Base-by-base conservation (phyloP, 1,139 yeast species). In the Arxiozyma heterogenica region DNA sequence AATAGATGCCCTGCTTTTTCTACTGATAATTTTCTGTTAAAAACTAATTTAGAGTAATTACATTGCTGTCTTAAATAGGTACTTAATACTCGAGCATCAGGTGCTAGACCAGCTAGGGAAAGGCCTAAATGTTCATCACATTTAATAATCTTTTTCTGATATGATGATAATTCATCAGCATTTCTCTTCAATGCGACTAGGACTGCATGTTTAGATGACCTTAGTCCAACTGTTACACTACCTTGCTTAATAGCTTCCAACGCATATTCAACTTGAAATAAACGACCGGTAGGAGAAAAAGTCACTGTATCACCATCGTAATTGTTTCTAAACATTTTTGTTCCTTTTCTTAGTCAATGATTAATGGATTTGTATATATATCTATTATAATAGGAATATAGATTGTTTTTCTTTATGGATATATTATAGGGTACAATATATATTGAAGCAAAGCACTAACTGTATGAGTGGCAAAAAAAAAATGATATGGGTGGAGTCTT, bases 291-390 rank as follows among this genome's bases (percentile, higher is more conserved):
- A 53, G 98, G 98, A 44, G 98, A 90, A 73, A 88, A 93, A 27
- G 98, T 93, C 58, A 93, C 96, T 46, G 97, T 84, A 71, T 93
- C 98, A 79, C 95, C 94, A 71, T 93, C 98, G 79, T 93, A 93
- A 67, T 95, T 93, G 74, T 93, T 93, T 78, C 98, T 87, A 71
- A 93, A 93, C 98, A 68, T 59, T 25, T 12, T 30, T 8, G 12
- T 25, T 44, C 15, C 11, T n/a, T 23, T 12, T 25, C 11, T n/a
- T 44, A n/a, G n/a, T 12, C 8, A 34, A 15, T 34, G 5, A 4
- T 12, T 34, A 34, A 27, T 6, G 11, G 8, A 27, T 7, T 11
- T 34, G 15, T 15, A 11, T 34, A 34, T 34, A 3, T 15, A 34
- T 34, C n/a, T 34, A 4, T 12, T 12, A 34, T 34, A 34, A 15